Conservation (phyloP, 2,329 filamentous ascomycete species). For the Phialophora macrospora region DNA sequence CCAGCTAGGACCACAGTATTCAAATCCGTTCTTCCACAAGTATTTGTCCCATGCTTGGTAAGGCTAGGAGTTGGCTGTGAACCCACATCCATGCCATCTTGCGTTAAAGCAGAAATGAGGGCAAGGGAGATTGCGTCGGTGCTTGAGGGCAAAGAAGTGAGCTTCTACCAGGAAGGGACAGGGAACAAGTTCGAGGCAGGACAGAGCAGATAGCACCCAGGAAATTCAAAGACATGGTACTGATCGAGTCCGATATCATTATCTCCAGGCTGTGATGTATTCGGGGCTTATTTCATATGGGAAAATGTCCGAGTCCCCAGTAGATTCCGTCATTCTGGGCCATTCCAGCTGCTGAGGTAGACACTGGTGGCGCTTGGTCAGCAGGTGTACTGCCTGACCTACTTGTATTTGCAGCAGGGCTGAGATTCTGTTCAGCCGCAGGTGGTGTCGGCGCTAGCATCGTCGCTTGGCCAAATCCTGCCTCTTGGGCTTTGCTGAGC, state of each 20-base stretch:
- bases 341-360: not conserved
- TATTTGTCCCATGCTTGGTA: not conserved
- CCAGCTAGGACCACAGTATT: no score
- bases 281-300: constrained; percentile 8
- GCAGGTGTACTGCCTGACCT: not conserved
- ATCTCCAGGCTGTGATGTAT: not conserved
- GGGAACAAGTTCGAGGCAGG: not conserved
- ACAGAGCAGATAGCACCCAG: not conserved
- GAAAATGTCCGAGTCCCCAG: constrained; percentile 20
- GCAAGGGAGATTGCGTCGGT: not conserved
- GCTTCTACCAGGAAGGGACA: not conserved
- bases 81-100: not conserved
- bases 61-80: not conserved
- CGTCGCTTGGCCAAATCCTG: constrained; percentile 14
- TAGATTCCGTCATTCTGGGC: constrained; percentile 7
- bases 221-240: not conserved
- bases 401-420: not conserved
- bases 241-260: not conserved
- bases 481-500: constrained; percentile 20
- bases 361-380: not conserved
- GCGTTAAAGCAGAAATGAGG: not conserved
- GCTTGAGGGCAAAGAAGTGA: not conserved
- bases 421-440: not conserved
- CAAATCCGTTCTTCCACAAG: not conserved
- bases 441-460: not conserved